Evolutionary conservation across 2,329 filamentous ascomycete genomes (phyloP), one percentile per base, ranked within the genome.

Genomic region (Apiospora phragmitis): DNA sequence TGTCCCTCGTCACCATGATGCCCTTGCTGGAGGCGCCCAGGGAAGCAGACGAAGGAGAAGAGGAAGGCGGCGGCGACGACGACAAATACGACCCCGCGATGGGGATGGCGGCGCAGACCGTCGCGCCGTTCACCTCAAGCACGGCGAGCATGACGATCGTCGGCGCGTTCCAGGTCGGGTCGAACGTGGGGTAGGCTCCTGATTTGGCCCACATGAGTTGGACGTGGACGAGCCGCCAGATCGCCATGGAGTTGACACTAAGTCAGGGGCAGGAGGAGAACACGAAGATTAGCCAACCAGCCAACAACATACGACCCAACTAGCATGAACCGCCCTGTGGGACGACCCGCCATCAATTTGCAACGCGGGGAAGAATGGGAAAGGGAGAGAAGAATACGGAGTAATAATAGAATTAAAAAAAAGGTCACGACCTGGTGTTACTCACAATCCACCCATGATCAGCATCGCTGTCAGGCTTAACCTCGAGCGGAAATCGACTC

Each of bases 101-200:
- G 16, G 79, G 79, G 51, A 80, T 73, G 49, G 77, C 78, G 1
- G 78, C 79, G 72, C 77, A 78, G 65, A 76, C 75, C 9, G 69
- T 73, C 4, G 75, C 72, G 41, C 72, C 55, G 45, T 72, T 73
- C 4, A 75, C 72, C 62, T 77, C 75, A 5, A 75, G 45, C 11
- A 68, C 68, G 4, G 73, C 75, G 5, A 77, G 73, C 12, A 76
- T 67, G 18, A 77, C 68, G 45, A 72, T 76, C 24, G 73, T 73
- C 21, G 75, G 73, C 12, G 69, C 74, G 70, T 80, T 79, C 76
- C 77, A 80, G 4, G 76, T 77, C 45, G 77, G 77, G 62, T 80
- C 79, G 70, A 80, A 76, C 0, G 75, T 78, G 9, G 78, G 79
- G 18, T 71, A 74, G 0, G 78, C 80, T 4, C 74, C 73, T 6